These are phyloP conservation scores for Euphorbia pulcherrima DNA, from an alignment of 345 rosid genomes.

Conservation along the genomic window DNA sequence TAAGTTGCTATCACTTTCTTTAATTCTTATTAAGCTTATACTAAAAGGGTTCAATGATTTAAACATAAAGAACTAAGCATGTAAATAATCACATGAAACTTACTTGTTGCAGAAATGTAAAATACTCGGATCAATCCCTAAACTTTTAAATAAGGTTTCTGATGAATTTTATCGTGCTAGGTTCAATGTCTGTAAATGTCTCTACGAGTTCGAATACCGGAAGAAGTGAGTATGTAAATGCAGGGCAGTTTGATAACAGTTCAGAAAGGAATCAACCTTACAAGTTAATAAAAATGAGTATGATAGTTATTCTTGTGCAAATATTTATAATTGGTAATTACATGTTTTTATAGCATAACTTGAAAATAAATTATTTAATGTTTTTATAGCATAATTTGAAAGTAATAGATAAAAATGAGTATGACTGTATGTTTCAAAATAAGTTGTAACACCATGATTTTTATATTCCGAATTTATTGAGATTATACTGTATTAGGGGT, in stretches of 20 bases:
- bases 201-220: conserved; percentile 56
- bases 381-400: too few species aligned
- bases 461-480: too few species aligned
- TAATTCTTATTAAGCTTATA: background rate
- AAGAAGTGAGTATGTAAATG: conserved; percentile 61
- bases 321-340: conserved; percentile 22
- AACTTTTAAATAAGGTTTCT: background rate
- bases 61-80: background rate
- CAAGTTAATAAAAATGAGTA: conserved; percentile 15
- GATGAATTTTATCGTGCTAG: conserved; percentile 29
- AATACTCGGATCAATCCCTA: background rate
- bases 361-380: too few species aligned
- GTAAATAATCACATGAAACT: background rate
- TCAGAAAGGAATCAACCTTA: conserved; percentile 23
- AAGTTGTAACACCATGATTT: too few species aligned
- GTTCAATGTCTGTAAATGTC: conserved; percentile 71
- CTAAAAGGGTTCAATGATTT: background rate
- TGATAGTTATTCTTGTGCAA: conserved; percentile 26
- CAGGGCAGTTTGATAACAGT: conserved; percentile 50
- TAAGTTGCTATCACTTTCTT: conserved; percentile 35
- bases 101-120: too few species aligned
- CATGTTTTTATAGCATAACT: conserved; percentile 43
- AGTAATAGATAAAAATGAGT: too few species aligned
- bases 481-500: too few species aligned
- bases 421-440: too few species aligned